Base-by-base conservation (phyloP, 352 stramenopile species). In the Globisporangium abappressorium region DNA sequence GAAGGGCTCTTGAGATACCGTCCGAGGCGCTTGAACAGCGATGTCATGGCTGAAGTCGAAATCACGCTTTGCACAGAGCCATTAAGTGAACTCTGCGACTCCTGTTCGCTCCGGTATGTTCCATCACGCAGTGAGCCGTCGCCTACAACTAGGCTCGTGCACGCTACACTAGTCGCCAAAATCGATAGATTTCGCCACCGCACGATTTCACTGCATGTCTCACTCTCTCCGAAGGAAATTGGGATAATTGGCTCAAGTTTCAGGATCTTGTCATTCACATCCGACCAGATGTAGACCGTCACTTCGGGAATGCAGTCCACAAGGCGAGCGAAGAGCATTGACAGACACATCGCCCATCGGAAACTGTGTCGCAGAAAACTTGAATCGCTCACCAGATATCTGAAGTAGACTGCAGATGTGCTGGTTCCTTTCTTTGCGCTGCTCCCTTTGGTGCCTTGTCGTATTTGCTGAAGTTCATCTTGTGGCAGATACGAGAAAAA, bases 161-260 rank as follows among this genome's bases (percentile, higher is more conserved):
- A 83, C 5, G 83, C 80, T 2, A 80, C 82, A 0, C 77, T 53
- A 11, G 82, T 89, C 15, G 81, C 73, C 2, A 94, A 54, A 34
- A 93, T 76, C 4, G 81, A 73, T 15, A 92, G 56, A 11, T 93
- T 92, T 5, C 86, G 68, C 86, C 86, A 94, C 28, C 85, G 82
- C 11, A 74, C 72, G 30, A 89, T 60, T 33, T 87, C 76, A 9
- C 18, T 22, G 1, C 7, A 5, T 15, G 43, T n/a, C n/a, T 71
- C 43, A 65, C 30, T 20, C 24, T 41, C 20, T 53, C 75, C 60
- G 60, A 63, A 28, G 2, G 69, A 59, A 2, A 38, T 12, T 9
- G 81, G 69, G 8, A 93, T 77, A 7, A 80, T 74, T 2, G 85
- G 86, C 56, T 93, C 86, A 5, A 89, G 66, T 24, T 90, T 85